Evolutionary conservation across 768 basidiomycete genomes (phyloP), one percentile per base, ranked within the genome.

Genomic region (Phanerochaete sordida): DNA sequence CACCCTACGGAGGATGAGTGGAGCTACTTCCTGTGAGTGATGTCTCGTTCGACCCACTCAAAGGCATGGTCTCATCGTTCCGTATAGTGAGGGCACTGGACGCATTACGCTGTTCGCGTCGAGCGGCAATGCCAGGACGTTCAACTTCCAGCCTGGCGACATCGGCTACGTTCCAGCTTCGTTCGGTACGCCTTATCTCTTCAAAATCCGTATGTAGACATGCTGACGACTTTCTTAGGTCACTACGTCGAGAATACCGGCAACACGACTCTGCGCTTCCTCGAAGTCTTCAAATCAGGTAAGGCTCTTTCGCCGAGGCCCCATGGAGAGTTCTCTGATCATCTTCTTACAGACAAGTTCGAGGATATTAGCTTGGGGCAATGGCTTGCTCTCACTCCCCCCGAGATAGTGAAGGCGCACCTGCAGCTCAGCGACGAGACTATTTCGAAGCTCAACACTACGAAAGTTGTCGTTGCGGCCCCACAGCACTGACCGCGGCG

Each of bases 1-100:
- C 87, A 88, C 63, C 87, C 87, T 7, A 84, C 82, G 12, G 75
- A 84, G 65, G 83, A 86, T 60, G 86, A 87, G 71, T 87, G 86
- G 86, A 67, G 57, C 75, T 73, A 48, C 24, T 53, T 57, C 61
- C 52, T 72, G 62, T 67, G 37, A 28, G 59, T 53, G 33, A 23
- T 19, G 12, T 21, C 28, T 43, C 12, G 1, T 30, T 43, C 12
- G 1, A 4, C 35, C 31, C 31, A 7, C n/a, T n/a, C 8, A 43
- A 4, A 43, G 24, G 9, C 13, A 15, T 63, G 47, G 56, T 28
- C 59, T 50, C 49, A n/a, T n/a, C 56, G 28, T 48, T 19, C 28
- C 26, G 19, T 19, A 11, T 60, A 87, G 84, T 39, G 77, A 80
- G 68, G 86, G 85, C 3, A 60, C 75, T 30, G 81, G 69, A 1